Evolutionary conservation across 2,329 filamentous ascomycete species (phyloP), one percentile per base, ranked within the genome.

Genomic region (Talaromyces sp.): DNA sequence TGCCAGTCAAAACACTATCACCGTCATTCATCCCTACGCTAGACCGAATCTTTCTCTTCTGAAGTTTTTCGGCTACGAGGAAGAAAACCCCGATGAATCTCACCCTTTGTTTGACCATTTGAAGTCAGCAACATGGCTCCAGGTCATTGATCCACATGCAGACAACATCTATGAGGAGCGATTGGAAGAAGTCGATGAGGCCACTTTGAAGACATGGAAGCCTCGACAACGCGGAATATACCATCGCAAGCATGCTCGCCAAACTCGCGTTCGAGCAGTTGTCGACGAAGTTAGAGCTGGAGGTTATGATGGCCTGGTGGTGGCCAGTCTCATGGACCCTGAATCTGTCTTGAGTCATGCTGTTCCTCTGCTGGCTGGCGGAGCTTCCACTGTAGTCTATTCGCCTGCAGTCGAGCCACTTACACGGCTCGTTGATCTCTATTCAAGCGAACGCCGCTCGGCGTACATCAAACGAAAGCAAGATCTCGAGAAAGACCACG

Each of bases 21-120:
- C 69, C 12, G 61, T 74, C 46, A 65, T 91, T 83, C 69, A 86
- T 86, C 29, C 79, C 75, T 56, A 86, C 83, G 63, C 96, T 91
- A 75, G 93, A 88, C 62, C 85, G 91, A 97, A 97, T 72, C 85
- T 97, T 61, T 88, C 88, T 19, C 83, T 94, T 54, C 83, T 99
- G 21, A 90, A 90, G 72, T 95, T 96, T 80, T 97, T 96, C 77
- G 86, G 86, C 73, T 97, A 88, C 77, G 91, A 96, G 75, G 79
- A 83, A 65, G 83, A 84, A 61, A 85, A 85, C 63, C 85, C 80
- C 58, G 80, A 83, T 14, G 80, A 85, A 26, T 74, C 78, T 0
- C 94, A 97, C 71, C 93, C 94, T 0, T 85, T 99, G 11, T 84
- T 88, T 73, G 88, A 84, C 17, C 88, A 94, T 71, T 85, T 99